Evolutionary conservation across 371 early-diverging fungal species (phyloP), one percentile per base, ranked within the genome.

Genomic region (Mucor indicus): DNA sequence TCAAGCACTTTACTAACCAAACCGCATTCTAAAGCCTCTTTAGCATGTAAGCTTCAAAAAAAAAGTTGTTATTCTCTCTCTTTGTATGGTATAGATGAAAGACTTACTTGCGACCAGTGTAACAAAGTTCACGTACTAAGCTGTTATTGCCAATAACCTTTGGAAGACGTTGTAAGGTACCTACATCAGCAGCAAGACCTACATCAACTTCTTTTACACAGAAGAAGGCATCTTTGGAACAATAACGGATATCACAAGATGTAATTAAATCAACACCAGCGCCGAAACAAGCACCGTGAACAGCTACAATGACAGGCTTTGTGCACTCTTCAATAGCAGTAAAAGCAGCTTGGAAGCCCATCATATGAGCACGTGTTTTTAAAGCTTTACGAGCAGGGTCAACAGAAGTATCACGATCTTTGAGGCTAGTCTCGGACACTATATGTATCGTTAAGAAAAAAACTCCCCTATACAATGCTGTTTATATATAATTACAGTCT

Each of bases 131-230:
- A 51, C 95, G 87, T 23, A 92, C 89, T 84, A 90, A 83, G 64
- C 90, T 85, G 47, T 84, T 72, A 67, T 92, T 96, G 19, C 95
- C 96, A 48, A 95, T 90, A 6, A 95, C 80, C 68, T 95, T 96
- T 32, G 95, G 95, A 19, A 98, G 73, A 17, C 98, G 83, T 67
- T 97, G 98, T 33, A 98, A 77, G 20, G 96, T 90, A 31, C 95
- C 91, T 10, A 90, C 77, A 63, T 90, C 91, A 3, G 95, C 93
- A 21, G 92, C 92, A 61, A 96, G 57, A 17, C 93, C 95, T 55
- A 95, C 77, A 58, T 94, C 93, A 7, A 95, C 91, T 72, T 95
- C 92, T 78, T 93, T 93, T 39, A 96, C 89, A 32, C 81, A 78
- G 59, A 95, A 96, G 45, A 63, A 73, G 1, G 94, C 80, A 43